phyloP scores from a whole-genome alignment of 2,329 filamentous ascomycete species.

The Ceratocystis cubensis region DNA sequence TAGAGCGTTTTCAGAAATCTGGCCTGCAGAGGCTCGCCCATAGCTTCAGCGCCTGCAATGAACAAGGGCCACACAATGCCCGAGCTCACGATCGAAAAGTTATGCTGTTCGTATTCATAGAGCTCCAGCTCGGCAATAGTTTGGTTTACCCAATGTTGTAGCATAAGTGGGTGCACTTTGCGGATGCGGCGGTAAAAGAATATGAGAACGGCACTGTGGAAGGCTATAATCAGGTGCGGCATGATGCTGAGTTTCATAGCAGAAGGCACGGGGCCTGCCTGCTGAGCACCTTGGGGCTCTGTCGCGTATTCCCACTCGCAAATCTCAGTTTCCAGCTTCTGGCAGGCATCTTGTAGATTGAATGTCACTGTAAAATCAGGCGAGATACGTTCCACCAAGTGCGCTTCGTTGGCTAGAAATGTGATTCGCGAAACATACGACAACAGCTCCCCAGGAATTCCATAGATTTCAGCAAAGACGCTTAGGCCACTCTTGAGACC shows the following conservation, averaged over 20 bases:
- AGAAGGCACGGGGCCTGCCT: constrained; percentile 6
- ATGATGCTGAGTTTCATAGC: constrained; percentile 13
- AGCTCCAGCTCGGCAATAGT: constrained; percentile 13
- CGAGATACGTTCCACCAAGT: constrained; percentile 10
- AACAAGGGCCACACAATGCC: constrained; percentile 20
- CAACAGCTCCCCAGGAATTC: constrained; percentile 33
- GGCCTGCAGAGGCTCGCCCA: constrained; percentile 11
- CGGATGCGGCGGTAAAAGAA: constrained; percentile 35
- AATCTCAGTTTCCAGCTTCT: constrained; percentile 18
- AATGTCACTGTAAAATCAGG: constrained; percentile 25
- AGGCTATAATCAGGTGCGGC: constrained; percentile 28
- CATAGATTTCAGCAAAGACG: constrained; percentile 35
- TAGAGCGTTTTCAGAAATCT: constrained; percentile 11
- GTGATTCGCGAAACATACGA: constrained; percentile 33
- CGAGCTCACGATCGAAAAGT: constrained; percentile 14
- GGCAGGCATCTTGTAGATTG: constrained; percentile 27
- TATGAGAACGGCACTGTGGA: constrained; percentile 34
- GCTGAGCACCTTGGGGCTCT: not conserved
- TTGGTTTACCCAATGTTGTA: constrained; percentile 15
- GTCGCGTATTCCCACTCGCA: constrained; percentile 21
- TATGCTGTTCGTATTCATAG: constrained; percentile 17
- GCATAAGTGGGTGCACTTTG: constrained; percentile 15
- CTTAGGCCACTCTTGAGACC: constrained; percentile 26
- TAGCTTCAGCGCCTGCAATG: constrained; percentile 20
- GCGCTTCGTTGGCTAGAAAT: constrained; percentile 33